Conservation (phyloP, 2,329 filamentous ascomycete species). For the Penicillium verrucosum region DNA sequence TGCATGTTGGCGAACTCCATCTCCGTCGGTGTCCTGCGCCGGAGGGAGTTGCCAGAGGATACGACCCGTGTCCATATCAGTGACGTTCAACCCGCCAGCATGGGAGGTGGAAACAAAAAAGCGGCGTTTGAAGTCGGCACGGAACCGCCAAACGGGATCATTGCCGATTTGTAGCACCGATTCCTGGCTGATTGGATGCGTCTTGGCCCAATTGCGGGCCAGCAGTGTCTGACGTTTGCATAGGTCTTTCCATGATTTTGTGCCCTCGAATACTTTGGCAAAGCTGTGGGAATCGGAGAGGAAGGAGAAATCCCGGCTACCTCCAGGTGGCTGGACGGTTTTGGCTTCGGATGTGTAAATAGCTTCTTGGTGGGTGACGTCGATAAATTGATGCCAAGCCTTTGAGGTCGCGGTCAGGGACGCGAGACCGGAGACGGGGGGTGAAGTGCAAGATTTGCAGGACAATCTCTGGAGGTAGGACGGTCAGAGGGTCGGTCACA, state of each 20-base stretch:
- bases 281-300: constrained; percentile 29
- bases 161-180: constrained; percentile 42
- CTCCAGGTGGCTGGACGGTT: constrained; percentile 25
- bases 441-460: constrained; percentile 42
- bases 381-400: constrained; percentile 44
- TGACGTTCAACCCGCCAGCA: constrained; percentile 46
- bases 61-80: constrained; percentile 46
- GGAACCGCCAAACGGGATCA: constrained; percentile 47
- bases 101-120: constrained; percentile 48
- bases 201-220: constrained; percentile 37
- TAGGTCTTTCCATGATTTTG: constrained; percentile 44
- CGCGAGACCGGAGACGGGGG: constrained; percentile 33
- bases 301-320: constrained; percentile 32
- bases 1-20: constrained; percentile 43
- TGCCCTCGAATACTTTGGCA: constrained; percentile 34
- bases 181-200: constrained; percentile 36
- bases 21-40: constrained; percentile 21
- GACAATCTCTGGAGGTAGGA: constrained; percentile 42
- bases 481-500: constrained; percentile 27
- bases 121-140: constrained; percentile 47
- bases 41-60: constrained; percentile 41
- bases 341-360: constrained; percentile 40
- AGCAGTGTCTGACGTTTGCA: constrained; percentile 44
- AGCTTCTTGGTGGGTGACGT: constrained; percentile 42
- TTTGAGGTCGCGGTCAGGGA: constrained; percentile 34